phyloP scores from a whole-genome alignment of 257 asterid species.

The Mitragyna speciosa region DNA sequence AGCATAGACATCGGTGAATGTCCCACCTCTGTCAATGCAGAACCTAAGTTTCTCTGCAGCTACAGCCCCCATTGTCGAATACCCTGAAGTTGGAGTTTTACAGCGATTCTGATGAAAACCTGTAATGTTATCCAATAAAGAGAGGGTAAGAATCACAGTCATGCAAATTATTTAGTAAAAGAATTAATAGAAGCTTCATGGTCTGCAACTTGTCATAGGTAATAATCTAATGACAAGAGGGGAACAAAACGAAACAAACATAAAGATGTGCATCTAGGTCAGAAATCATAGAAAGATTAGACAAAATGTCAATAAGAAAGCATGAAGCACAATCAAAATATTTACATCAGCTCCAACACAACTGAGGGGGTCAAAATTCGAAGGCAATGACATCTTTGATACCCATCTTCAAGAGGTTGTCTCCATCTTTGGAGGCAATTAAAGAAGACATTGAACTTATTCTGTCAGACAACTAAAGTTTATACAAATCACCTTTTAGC shows the following conservation, averaged over 20 bases:
- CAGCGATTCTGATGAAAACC: neutral
- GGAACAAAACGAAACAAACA: neutral
- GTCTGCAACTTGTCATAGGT: neutral
- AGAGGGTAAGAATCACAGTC: neutral
- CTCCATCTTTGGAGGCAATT: neutral
- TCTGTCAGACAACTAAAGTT: neutral
- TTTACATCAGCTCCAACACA: neutral
- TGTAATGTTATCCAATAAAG: neutral
- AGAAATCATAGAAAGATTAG: neutral
- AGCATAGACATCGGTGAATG: slow-evolving; percentile 95
- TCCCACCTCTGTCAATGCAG: slow-evolving; percentile 97
- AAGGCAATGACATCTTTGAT: neutral
- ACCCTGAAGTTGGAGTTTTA: neutral
- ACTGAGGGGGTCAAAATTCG: neutral
- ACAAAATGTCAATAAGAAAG: neutral
- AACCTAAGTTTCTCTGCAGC: slow-evolving; percentile 66
- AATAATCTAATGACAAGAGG: neutral
- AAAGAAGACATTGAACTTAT: neutral
- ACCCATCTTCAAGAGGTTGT: neutral
- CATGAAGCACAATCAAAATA: neutral
- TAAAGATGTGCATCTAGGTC: neutral
- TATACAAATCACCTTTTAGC: neutral
- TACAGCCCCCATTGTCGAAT: slow-evolving; percentile 56
- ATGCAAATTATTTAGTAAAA: neutral
- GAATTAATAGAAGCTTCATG: neutral